phyloP scores from a whole-genome alignment of 805 yeast species.

The Starmera quercuum region DNA sequence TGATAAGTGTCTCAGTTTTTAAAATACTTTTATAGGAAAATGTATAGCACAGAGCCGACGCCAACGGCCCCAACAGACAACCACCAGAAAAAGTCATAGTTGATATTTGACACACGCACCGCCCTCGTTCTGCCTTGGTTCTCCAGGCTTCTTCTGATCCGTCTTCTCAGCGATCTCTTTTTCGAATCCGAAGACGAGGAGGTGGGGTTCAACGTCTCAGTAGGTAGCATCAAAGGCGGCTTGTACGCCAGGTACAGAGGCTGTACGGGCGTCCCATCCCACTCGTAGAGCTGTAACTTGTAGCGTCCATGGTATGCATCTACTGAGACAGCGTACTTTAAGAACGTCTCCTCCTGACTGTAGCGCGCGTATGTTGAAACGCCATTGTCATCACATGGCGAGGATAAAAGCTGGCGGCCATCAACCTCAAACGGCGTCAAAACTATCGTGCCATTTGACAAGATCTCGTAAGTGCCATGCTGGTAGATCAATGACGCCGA shows the following conservation, averaged over 20 bases:
- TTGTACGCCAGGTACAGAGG: conserved; percentile 88
- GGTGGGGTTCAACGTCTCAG: conserved; percentile 77
- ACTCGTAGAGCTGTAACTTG: conserved; percentile 64
- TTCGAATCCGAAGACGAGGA: conserved; percentile 23
- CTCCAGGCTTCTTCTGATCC: conserved; percentile 67
- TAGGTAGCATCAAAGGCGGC: conserved; percentile 96
- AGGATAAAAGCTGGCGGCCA: conserved; percentile 84
- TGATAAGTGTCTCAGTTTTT: neutral
- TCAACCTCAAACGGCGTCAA: conserved; percentile 77
- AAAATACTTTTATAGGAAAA: conserved; percentile 10
- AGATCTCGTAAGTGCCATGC: conserved; percentile 73
- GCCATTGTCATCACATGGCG: conserved; percentile 70
- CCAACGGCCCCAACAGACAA: conserved; percentile 36
- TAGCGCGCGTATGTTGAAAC: conserved; percentile 64
- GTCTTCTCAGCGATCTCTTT: conserved; percentile 29
- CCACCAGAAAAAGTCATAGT: conserved; percentile 53
- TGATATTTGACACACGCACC: conserved; percentile 28
- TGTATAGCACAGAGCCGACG: conserved; percentile 24
- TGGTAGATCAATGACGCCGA: conserved; percentile 76
- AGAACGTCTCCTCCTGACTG: conserved; percentile 54
- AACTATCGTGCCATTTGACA: conserved; percentile 57
- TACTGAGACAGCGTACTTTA: conserved; percentile 48
- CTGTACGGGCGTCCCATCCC: conserved; percentile 72
- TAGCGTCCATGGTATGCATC: conserved; percentile 83
- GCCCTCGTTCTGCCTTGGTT: conserved; percentile 79